phyloP scores from a whole-genome alignment of 2,329 filamentous ascomycete species.

The Colletotrichum musicola region DNA sequence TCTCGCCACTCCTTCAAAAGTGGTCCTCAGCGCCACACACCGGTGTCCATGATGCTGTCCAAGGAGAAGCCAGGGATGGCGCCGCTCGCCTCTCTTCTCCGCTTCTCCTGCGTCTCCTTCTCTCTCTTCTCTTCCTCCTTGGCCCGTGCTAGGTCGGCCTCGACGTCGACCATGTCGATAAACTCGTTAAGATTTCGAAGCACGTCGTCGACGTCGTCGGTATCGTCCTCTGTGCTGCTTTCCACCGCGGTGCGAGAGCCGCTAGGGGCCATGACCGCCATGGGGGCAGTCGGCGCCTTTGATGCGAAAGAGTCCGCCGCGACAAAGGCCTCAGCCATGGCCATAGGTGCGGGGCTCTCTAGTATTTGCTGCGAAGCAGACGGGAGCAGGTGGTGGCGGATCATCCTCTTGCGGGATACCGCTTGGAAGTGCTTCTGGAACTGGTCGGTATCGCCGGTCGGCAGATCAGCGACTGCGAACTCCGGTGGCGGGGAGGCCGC shows the following conservation, averaged over 20 bases:
- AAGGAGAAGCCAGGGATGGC: not conserved
- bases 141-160: constrained; percentile 44
- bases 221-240: constrained; percentile 33
- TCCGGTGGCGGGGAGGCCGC: constrained; percentile 59
- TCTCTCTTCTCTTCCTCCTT: constrained; percentile 25
- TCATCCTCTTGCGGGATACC: constrained; percentile 52
- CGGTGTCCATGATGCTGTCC: not conserved
- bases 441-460: constrained; percentile 50
- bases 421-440: constrained; percentile 64
- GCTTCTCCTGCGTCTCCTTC: not conserved
- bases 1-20: not conserved
- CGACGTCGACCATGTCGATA: constrained; percentile 53
- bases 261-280: constrained; percentile 35
- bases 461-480: constrained; percentile 49
- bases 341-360: constrained; percentile 56
- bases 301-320: constrained; percentile 52
- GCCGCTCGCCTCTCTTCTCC: not conserved
- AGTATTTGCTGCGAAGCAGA: constrained; percentile 56
- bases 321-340: constrained; percentile 64
- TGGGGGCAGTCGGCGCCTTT: not conserved
- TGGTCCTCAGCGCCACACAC: not conserved
- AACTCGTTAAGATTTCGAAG: constrained; percentile 61
- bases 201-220: constrained; percentile 61
- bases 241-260: constrained; percentile 13
- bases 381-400: constrained; percentile 52